These are phyloP conservation scores for Hibiscus tridactylites DNA, from an alignment of 345 rosid genomes.

Conservation along the genomic window DNA sequence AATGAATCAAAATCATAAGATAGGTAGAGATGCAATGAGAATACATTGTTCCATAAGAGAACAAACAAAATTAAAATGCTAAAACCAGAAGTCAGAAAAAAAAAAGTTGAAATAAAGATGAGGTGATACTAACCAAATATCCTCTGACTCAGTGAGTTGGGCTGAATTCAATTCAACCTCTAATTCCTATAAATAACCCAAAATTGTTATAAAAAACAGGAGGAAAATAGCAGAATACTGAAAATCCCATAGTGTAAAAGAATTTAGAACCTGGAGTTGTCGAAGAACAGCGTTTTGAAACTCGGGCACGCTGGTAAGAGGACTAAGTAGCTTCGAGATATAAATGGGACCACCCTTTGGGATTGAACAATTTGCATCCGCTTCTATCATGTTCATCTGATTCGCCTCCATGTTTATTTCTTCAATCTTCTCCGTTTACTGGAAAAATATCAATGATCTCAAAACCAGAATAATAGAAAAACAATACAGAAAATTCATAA, in stretches of 20 bases:
- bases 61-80: background rate
- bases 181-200: conserved; percentile 20
- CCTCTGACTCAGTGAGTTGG: conserved; percentile 13
- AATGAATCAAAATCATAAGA: background rate
- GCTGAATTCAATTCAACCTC: conserved; percentile 27
- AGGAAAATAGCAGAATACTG: background rate
- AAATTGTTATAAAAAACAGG: background rate
- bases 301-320: conserved; percentile 34
- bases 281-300: conserved; percentile 29
- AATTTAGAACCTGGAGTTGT: conserved; percentile 29
- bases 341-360: conserved; percentile 51
- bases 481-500: background rate
- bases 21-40: background rate
- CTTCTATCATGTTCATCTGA: conserved; percentile 1
- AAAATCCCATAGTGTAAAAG: background rate
- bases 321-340: conserved; percentile 32
- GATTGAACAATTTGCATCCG: background rate
- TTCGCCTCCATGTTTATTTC: background rate
- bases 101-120: background rate
- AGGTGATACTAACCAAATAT: conserved; percentile 31
- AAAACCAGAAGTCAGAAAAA: background rate
- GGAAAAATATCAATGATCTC: background rate
- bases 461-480: background rate
- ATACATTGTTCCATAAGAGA: background rate
- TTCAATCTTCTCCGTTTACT: background rate